Evolutionary conservation across 371 early-diverging fungal genomes (phyloP).

Genomic region (Mucor ambiguus): DNA sequence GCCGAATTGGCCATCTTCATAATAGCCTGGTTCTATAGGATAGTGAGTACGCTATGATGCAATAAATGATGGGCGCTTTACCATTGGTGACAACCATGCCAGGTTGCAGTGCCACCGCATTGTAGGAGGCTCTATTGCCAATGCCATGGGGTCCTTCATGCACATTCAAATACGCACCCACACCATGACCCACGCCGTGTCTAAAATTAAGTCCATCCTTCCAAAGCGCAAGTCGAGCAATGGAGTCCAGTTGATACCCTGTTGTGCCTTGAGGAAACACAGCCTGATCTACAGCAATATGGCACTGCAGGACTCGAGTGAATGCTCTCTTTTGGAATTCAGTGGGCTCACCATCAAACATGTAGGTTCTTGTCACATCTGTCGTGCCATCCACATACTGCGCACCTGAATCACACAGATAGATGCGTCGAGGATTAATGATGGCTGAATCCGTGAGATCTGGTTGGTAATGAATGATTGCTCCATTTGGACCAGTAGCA

Average conservation of each 20-base stretch:
- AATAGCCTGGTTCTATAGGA: conserved; percentile 94
- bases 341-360: conserved; percentile 85
- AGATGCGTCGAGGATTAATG: conserved; percentile 66
- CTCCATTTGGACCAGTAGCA: conserved; percentile 90
- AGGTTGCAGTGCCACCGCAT: conserved; percentile 67
- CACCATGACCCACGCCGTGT: conserved; percentile 99
- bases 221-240: conserved; percentile 93
- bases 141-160: conserved; percentile 99
- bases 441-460: conserved; percentile 58
- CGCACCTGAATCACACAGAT: conserved; percentile 97
- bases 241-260: conserved; percentile 81
- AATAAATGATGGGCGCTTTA: conserved; percentile 11
- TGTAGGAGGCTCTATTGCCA: conserved; percentile 69
- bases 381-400: conserved; percentile 99
- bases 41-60: background rate
- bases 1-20: conserved; percentile 96
- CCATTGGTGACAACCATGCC: conserved; percentile 93
- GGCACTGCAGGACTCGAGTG: conserved; percentile 97
- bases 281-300: conserved; percentile 85
- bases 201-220: conserved; percentile 91
- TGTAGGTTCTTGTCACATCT: conserved; percentile 96
- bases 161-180: conserved; percentile 98
- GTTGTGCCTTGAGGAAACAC: conserved; percentile 87
- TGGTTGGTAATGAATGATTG: conserved; percentile 96
- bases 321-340: conserved; percentile 85